Conservation (phyloP, 2,329 filamentous ascomycete species). For the Penicillium brasilianum region DNA sequence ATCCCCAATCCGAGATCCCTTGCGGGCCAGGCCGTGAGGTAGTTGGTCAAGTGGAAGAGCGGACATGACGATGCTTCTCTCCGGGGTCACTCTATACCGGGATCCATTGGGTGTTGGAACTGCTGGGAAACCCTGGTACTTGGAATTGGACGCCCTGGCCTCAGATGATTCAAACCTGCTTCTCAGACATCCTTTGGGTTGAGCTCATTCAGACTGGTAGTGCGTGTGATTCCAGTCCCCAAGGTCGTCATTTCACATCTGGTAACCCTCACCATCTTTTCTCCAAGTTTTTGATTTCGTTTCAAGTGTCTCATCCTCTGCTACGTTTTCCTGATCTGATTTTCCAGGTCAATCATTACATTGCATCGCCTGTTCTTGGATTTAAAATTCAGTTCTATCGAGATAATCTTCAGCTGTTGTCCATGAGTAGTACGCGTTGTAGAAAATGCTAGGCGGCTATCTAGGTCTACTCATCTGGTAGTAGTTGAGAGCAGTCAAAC, state of each 20-base stretch:
- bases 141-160: conserved; percentile 22
- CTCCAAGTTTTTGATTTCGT: too few species aligned
- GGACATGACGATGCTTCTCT: conserved; percentile 42
- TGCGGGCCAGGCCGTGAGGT: conserved; percentile 30
- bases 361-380: too few species aligned
- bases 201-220: background rate
- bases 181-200: conserved; percentile 21
- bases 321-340: too few species aligned
- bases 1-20: conserved; percentile 36
- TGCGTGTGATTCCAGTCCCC: too few species aligned
- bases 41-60: conserved; percentile 27
- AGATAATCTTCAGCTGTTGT: too few species aligned
- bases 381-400: too few species aligned
- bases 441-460: too few species aligned
- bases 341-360: too few species aligned
- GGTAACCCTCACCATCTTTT: too few species aligned
- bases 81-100: conserved; percentile 32
- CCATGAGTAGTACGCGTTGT: too few species aligned
- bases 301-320: too few species aligned
- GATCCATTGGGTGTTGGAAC: conserved; percentile 35
- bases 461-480: background rate
- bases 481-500: conserved; percentile 22
- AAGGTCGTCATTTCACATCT: too few species aligned
- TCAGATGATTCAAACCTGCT: conserved; percentile 21
- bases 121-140: conserved; percentile 32